Evolutionary conservation across 2,329 filamentous ascomycete genomes (phyloP).

Genomic region (Trichoderma guizhouense): DNA sequence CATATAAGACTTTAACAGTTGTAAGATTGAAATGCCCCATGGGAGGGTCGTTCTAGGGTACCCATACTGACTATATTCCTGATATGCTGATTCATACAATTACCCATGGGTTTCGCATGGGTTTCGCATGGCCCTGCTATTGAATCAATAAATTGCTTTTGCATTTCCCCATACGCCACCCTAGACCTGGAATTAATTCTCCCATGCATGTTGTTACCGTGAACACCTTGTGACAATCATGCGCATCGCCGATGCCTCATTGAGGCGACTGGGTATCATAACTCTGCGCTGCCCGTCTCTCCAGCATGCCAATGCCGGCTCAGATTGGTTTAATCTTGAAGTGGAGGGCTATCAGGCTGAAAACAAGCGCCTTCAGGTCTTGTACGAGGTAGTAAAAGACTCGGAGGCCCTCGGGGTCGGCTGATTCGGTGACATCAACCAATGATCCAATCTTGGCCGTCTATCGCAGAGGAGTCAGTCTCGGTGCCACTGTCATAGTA

Average conservation of each 20-base stretch:
- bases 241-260: not conserved
- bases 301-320: constrained; percentile 29
- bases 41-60: not conserved
- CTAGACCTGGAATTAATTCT: not conserved
- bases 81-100: not conserved
- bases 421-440: constrained; percentile 93
- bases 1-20: not conserved
- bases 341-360: constrained; percentile 92
- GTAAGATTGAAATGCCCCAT: not conserved
- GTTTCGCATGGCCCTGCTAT: not conserved
- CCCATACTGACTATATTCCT: not conserved
- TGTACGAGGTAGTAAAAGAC: constrained; percentile 99
- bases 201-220: not conserved
- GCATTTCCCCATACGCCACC: constrained; percentile 1
- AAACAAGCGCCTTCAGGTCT: constrained; percentile 93
- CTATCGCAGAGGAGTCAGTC: constrained; percentile 43
- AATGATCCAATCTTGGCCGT: constrained; percentile 97
- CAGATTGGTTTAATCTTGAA: constrained; percentile 90
- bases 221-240: not conserved
- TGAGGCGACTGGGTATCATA: constrained; percentile 15
- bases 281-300: constrained; percentile 2
- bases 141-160: not conserved
- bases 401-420: constrained; percentile 89
- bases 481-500: not conserved
- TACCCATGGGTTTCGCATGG: not conserved